Percentiles rank a stretch among this genome's conserved stretches.
Evolutionary conservation across 331 rosid genomes (phyloP).

Genomic region (Malus hybrid): DNA sequence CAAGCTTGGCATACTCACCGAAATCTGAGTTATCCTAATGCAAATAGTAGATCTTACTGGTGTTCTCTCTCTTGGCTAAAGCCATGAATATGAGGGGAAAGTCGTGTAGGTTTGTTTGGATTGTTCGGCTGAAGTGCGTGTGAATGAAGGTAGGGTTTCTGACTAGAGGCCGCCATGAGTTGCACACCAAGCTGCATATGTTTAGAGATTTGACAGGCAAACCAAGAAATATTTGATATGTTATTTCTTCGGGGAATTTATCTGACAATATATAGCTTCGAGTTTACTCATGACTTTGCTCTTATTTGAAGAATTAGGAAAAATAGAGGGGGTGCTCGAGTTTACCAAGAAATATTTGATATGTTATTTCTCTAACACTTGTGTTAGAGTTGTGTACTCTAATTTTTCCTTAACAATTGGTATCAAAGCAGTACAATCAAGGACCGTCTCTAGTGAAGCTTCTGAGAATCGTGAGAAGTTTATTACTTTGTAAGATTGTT

Average conservation of each 20-base stretch:
- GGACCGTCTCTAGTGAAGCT: too few relatives aligned
- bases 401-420: too few relatives aligned
- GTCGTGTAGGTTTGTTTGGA: background rate
- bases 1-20: background rate
- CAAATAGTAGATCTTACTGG: background rate
- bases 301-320: too few relatives aligned
- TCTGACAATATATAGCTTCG: background rate
- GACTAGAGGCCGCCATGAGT: background rate
- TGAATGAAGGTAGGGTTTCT: background rate
- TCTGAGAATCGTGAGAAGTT: too few relatives aligned
- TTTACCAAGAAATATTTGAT: too few relatives aligned
- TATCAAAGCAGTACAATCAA: too few relatives aligned
- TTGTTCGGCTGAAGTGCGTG: background rate
- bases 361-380: too few relatives aligned
- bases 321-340: too few relatives aligned
- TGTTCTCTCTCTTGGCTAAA: background rate
- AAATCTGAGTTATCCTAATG: background rate
- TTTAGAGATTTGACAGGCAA: background rate
- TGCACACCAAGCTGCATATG: background rate
- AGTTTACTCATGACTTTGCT: background rate
- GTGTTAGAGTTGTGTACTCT: too few relatives aligned
- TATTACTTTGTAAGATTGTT: too few relatives aligned
- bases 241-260: background rate
- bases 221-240: background rate
- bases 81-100: background rate